Conservation (phyloP, 2,329 filamentous ascomycete species). For the Sporothrix brasiliensis region DNA sequence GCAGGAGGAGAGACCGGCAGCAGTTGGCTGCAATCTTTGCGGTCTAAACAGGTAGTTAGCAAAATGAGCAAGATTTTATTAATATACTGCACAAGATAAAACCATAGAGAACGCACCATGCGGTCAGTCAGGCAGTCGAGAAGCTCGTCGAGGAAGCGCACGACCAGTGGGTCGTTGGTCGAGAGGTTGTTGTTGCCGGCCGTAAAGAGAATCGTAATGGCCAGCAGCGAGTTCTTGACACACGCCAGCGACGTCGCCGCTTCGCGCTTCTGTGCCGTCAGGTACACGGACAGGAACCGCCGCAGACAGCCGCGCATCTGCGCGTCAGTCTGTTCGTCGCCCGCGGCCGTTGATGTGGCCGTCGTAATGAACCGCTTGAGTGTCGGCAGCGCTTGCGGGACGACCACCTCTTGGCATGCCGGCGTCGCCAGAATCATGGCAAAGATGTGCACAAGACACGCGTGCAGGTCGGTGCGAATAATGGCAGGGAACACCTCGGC, state of each 20-base stretch:
- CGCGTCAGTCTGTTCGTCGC: slow-evolving; percentile 57
- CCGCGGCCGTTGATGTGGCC: slow-evolving; percentile 59
- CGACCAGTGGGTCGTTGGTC: slow-evolving; percentile 73
- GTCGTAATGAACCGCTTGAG: slow-evolving; percentile 87
- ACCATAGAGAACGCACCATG: slow-evolving; percentile 55
- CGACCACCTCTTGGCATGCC: slow-evolving; percentile 81
- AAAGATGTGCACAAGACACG: slow-evolving; percentile 96
- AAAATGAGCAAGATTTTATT: no score
- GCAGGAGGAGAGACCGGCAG: slow-evolving; percentile 77
- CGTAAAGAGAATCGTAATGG: slow-evolving; percentile 85
- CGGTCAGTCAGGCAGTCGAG: slow-evolving; percentile 80
- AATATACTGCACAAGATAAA: not conserved
- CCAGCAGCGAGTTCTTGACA: slow-evolving; percentile 90
- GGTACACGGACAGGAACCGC: slow-evolving; percentile 78
- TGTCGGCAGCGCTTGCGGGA: slow-evolving; percentile 86
- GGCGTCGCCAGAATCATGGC: slow-evolving; percentile 87
- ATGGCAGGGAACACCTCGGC: slow-evolving; percentile 94
- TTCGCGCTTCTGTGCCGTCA: slow-evolving; percentile 75
- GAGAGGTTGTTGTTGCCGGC: slow-evolving; percentile 74
- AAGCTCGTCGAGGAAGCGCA: slow-evolving; percentile 75
- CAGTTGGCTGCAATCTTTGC: slow-evolving; percentile 90
- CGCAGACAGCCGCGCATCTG: slow-evolving; percentile 82
- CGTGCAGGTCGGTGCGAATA: slow-evolving; percentile 94
- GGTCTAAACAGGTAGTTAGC: slow-evolving; percentile 54
- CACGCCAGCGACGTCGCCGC: slow-evolving; percentile 75